These are phyloP conservation scores for Narthecium ossifragum DNA, from an alignment of 106 monocot species.

Conservation along the genomic window DNA sequence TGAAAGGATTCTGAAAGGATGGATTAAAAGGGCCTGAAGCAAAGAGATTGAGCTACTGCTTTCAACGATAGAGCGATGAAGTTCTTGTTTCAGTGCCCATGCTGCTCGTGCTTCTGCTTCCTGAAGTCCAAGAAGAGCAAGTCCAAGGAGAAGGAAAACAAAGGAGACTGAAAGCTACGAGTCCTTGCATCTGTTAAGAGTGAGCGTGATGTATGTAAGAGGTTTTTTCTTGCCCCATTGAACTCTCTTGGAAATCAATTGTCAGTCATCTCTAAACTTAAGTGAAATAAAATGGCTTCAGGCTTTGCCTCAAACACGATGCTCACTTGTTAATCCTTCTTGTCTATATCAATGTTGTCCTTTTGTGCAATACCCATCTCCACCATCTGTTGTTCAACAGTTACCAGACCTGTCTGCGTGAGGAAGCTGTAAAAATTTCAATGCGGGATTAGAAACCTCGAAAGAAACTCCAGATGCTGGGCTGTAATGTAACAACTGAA, in stretches of 20 bases:
- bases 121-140: constrained; percentile 28
- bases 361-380: constrained; percentile 51
- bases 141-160: constrained; percentile 17
- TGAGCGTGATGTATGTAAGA: no score
- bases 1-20: background rate
- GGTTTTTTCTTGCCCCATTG: no score
- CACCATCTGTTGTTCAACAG: constrained; percentile 65
- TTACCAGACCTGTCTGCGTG: constrained; percentile 54
- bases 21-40: background rate
- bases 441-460: background rate
- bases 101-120: constrained; percentile 36
- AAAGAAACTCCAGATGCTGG: no score
- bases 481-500: no score
- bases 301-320: background rate
- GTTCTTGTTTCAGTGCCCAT: constrained; percentile 30
- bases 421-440: constrained; percentile 45
- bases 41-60: background rate
- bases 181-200: no score
- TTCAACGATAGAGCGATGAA: constrained; percentile 16
- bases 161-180: constrained; percentile 12
- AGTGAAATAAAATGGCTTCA: background rate
- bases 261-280: background rate
- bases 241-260: background rate
- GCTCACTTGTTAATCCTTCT: constrained; percentile 10
- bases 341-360: constrained; percentile 16